A percentile compares a stretch with the other conserved stretches of the same genome.
These are phyloP conservation scores for Carex pumila DNA, from an alignment of 176 grass and related monocot genomes.

Conservation along the genomic window DNA sequence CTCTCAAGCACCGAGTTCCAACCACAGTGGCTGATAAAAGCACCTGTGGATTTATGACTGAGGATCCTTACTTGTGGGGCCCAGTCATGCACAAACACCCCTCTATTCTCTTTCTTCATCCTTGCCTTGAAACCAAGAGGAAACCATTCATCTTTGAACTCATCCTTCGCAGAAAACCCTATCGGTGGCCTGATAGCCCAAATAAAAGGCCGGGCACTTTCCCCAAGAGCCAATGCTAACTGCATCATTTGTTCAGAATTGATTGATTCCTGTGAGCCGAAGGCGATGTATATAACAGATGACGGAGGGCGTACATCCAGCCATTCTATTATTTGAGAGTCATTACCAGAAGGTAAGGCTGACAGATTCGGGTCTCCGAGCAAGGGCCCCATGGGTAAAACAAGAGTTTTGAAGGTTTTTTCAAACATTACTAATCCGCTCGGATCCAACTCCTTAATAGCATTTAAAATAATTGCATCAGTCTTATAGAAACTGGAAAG, in stretches of 20 bases:
- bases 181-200: slow-evolving; percentile 23
- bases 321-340: not conserved
- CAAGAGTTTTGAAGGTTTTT: not conserved
- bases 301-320: not conserved
- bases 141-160: slow-evolving; percentile 26
- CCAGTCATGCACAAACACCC: not conserved
- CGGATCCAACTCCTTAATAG: slow-evolving; percentile 18
- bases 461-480: slow-evolving; percentile 7
- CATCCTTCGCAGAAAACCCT: not conserved
- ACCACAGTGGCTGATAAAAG: not conserved
- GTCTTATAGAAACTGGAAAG: not conserved
- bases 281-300: slow-evolving; percentile 26
- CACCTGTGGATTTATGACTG: not conserved
- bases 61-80: slow-evolving; percentile 2
- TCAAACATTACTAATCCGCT: slow-evolving; percentile 12
- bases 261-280: slow-evolving; percentile 26
- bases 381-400: slow-evolving; percentile 14
- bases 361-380: not conserved
- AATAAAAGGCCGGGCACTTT: slow-evolving; percentile 7
- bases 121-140: slow-evolving; percentile 20
- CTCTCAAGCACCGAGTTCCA: slow-evolving; percentile 12
- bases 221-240: slow-evolving; percentile 17
- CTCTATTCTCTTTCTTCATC: not conserved
- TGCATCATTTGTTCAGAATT: slow-evolving; percentile 26
- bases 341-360: not conserved